Evolutionary conservation across 1,284 basidiomycete species (phyloP).

Genomic region (Somion occarium): DNA sequence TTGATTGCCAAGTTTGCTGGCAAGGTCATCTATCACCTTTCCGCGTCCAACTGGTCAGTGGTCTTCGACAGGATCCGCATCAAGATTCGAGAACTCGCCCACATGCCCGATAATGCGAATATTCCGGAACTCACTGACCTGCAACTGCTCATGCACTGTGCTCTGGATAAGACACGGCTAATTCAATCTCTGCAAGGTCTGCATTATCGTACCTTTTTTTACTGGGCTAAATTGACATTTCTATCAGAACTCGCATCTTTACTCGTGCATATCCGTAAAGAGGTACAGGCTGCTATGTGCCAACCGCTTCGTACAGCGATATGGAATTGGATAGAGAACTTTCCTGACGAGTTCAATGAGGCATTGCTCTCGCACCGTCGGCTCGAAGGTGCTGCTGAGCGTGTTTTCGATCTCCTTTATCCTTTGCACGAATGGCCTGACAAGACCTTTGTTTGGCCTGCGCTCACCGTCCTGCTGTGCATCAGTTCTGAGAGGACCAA

Average conservation of each 20-base stretch:
- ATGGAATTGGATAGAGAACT: conserved; percentile 91
- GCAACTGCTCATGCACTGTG: conserved; percentile 68
- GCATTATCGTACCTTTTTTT: conserved; percentile 5
- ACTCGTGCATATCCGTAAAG: conserved; percentile 79
- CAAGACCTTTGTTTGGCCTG: conserved; percentile 74
- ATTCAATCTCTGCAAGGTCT: conserved; percentile 64
- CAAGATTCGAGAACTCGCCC: conserved; percentile 66
- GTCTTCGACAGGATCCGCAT: conserved; percentile 72
- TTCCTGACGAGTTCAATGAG: conserved; percentile 78
- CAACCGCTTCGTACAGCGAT: conserved; percentile 75
- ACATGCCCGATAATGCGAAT: conserved; percentile 45
- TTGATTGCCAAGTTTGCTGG: conserved; percentile 68
- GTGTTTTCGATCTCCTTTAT: conserved; percentile 76
- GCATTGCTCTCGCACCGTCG: conserved; percentile 57
- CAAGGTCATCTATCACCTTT: conserved; percentile 83
- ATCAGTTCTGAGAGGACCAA: conserved; percentile 75
- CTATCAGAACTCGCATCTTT: conserved; percentile 72
- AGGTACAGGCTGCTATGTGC: conserved; percentile 72
- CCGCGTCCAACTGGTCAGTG: conserved; percentile 86
- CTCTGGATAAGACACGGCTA: conserved; percentile 61
- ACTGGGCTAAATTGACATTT: not conserved
- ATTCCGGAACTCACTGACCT: conserved; percentile 72
- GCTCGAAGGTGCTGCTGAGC: conserved; percentile 78
- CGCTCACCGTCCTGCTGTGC: conserved; percentile 73
- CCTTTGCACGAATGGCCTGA: conserved; percentile 46